Percentiles rank a stretch among this genome's conserved stretches.
These are phyloP conservation scores for Rusavskia elegans DNA, from an alignment of 495 filamentous ascomycete genomes.

Conservation along the genomic window DNA sequence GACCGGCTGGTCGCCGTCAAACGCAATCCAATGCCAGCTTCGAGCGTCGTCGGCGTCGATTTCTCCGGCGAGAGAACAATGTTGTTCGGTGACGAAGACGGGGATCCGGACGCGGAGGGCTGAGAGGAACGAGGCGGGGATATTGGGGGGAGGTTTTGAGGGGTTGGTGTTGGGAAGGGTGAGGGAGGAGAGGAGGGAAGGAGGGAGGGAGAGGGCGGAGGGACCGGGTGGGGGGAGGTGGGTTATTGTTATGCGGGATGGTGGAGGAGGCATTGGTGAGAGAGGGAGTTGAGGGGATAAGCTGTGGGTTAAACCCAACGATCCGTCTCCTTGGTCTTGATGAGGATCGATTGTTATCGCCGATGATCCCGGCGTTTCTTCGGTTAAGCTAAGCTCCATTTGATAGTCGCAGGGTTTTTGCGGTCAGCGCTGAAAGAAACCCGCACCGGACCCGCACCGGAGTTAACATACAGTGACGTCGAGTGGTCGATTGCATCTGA, in stretches of 20 bases:
- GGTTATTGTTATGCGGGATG: background rate
- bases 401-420: too few species aligned
- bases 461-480: too few species aligned
- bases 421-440: too few species aligned
- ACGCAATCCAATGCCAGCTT: slow-evolving; percentile 71
- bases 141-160: slow-evolving; percentile 14
- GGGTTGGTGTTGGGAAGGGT: slow-evolving; percentile 3
- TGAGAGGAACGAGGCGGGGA: slow-evolving; percentile 50
- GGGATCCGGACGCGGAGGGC: slow-evolving; percentile 60
- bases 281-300: too few species aligned
- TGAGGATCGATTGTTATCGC: too few species aligned
- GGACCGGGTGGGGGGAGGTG: slow-evolving; percentile 1
- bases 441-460: too few species aligned
- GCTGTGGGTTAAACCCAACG: too few species aligned
- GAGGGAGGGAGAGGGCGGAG: slow-evolving; percentile 4
- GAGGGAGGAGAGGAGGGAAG: slow-evolving; percentile 12
- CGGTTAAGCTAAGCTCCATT: too few species aligned
- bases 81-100: slow-evolving; percentile 70
- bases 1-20: slow-evolving; percentile 41
- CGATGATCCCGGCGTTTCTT: too few species aligned
- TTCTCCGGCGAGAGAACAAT: slow-evolving; percentile 49
- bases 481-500: too few species aligned
- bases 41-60: slow-evolving; percentile 65
- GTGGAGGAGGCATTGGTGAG: background rate
- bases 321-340: too few species aligned